Evolutionary conservation across 1,139 yeast genomes (phyloP), one percentile per base, ranked within the genome.

Genomic region (Suhomyces panamericanus): DNA sequence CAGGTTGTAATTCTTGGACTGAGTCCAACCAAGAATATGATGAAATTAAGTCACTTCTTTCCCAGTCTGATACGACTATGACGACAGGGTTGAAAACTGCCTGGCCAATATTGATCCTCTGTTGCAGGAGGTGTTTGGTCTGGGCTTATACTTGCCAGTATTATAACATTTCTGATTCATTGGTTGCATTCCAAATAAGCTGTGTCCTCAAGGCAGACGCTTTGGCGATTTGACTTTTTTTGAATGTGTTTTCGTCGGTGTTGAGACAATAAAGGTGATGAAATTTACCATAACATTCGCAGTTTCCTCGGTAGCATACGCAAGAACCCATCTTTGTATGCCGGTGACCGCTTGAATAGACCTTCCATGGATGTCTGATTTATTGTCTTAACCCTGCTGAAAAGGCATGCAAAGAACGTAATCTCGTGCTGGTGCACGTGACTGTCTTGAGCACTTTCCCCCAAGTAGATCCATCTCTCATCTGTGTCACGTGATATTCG

Each of bases 301-400:
- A 84, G 90, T 84, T 84, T 84, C 90, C 90, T 79, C 90, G 90
- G 90, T 84, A 85, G 87, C 83, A 73, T 78, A 80, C 89, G 74
- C 68, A 70, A 69, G 88, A 84, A 83, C 89, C 90, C 86, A 82
- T 75, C 81, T 79, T 75, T 66, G 87, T 82, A 78, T 80, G 83
- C 70, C 88, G 73, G 89, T 85, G 90, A 84, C 91, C 90, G 91
- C 75, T 66, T 66, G 55, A 58, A 20, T 20, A 54, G 79, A 74
- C 78, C 86, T 81, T 81, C 85, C 85, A 78, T 78, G 86, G 86
- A 81, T 81, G 86, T 81, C 86, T 75, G 80, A 71, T 70, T 51
- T 42, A 43, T 46, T 46, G 48, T 43, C 32, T 40, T 34, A 22
- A 30, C 40, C 31, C 44, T 41, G 44, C 44, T 45, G 41, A 44